phyloP scores from a whole-genome alignment of 2,329 filamentous ascomycete species.

The Orbilia quercus region DNA sequence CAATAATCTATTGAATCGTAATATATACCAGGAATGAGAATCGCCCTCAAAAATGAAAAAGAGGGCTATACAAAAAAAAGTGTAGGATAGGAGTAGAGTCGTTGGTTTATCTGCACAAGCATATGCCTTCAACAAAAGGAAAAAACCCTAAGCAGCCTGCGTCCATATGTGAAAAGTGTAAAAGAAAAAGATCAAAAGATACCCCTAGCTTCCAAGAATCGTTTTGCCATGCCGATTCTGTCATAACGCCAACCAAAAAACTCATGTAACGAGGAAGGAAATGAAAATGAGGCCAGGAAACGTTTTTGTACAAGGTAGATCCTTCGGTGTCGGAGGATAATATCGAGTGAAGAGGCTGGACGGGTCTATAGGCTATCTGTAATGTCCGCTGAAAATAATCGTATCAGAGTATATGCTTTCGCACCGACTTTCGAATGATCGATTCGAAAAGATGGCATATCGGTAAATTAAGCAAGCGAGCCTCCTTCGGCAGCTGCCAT shows the following conservation, averaged over 20 bases:
- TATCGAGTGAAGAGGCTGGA: neutral
- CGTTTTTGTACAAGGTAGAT: constrained; percentile 52
- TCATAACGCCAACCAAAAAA: constrained; percentile 50
- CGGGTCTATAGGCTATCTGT: neutral
- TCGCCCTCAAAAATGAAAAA: neutral
- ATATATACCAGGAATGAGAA: constrained; percentile 43
- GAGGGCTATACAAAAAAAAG: constrained; percentile 1
- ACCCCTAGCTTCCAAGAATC: constrained; percentile 30
- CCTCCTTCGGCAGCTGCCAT: constrained; percentile 39
- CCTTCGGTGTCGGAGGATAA: neutral
- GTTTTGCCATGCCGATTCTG: constrained; percentile 38
- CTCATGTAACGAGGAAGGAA: too few relatives aligned
- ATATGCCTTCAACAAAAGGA: constrained; percentile 32
- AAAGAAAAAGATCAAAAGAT: constrained; percentile 20
- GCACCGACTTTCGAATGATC: too few relatives aligned
- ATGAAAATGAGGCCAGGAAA: constrained; percentile 34
- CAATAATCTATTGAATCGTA: constrained; percentile 26
- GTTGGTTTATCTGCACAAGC: constrained; percentile 40
- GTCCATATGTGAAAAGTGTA: constrained; percentile 7
- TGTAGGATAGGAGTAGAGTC: constrained; percentile 53
- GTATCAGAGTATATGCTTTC: constrained; percentile 1
- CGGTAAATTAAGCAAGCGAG: constrained; percentile 32
- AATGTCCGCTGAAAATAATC: neutral
- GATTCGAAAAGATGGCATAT: neutral
- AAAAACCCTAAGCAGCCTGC: constrained; percentile 28